Evolutionary conservation across 2,329 filamentous ascomycete species (phyloP), one percentile per base, ranked within the genome.

Genomic region (Ophiostoma sp.): DNA sequence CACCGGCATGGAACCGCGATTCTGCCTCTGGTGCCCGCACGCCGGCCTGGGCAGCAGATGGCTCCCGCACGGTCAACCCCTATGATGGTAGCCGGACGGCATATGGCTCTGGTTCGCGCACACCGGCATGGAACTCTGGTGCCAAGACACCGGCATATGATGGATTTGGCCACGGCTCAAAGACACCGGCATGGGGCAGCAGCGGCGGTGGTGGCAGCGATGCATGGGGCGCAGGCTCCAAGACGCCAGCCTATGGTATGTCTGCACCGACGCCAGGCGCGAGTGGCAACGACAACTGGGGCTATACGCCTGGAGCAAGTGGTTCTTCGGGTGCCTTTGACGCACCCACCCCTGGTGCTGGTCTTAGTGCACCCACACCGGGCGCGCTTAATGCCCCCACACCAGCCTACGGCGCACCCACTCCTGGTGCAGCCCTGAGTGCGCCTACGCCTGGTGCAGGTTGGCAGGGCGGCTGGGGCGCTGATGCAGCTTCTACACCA

Each of bases 111-210:
- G 87, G 88, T 42, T 84, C 84, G 64, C 86, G 90, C 67, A 93
- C 89, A 1, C 90, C 90, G 7, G 89, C 89, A 5, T 93, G 90
- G 90, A 88, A 89, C 69, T 89, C 92, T 1, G 90, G 90, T 66
- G 87, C 89, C 67, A 89, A 90, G 76, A 94, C 90, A 0, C 81
- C 91, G 67, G 86, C 86, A 27, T 81, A 83, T 14, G 85, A 89
- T 74, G 82, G 83, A 27, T 91, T 89, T 74, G 85, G 83, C 67
- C 83, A 84, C 68, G 89, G 89, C 7, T 88, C 86, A n/a, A 89
- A 87, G 74, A 89, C 86, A 12, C 88, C 85, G 62, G 89, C 83
- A 67, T 92, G 88, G 73, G 78, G 79, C 63, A 9, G 68, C 49
- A 41, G 69, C 16, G 44, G 69, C 14, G 78, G 79, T 62, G 9